Evolutionary conservation across 2,329 filamentous ascomycete genomes (phyloP).

Genomic region (Aspergillus bombycis): DNA sequence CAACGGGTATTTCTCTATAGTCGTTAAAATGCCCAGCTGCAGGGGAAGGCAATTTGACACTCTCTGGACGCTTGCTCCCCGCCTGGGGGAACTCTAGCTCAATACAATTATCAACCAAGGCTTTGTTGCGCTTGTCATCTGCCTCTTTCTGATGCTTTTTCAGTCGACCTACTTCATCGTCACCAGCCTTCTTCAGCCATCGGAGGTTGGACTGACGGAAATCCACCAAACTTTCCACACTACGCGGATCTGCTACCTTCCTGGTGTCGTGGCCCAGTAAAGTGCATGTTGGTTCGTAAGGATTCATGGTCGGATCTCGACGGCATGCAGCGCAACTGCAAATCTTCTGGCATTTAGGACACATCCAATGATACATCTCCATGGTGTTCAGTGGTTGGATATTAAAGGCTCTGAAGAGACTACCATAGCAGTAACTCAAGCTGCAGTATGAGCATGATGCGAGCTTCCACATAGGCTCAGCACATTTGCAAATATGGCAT

Average conservation of each 20-base stretch:
- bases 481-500: constrained; percentile 83
- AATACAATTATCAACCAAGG: constrained; percentile 48
- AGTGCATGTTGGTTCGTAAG: constrained; percentile 85
- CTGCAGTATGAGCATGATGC: constrained; percentile 77
- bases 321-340: constrained; percentile 87
- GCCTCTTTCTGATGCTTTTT: constrained; percentile 57
- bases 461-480: constrained; percentile 82
- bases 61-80: not conserved
- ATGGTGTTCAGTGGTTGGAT: constrained; percentile 81
- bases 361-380: constrained; percentile 81
- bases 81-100: constrained; percentile 35
- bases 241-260: constrained; percentile 85
- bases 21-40: constrained; percentile 12
- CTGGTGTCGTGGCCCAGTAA: constrained; percentile 89
- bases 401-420: constrained; percentile 87
- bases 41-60: constrained; percentile 34
- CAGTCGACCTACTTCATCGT: constrained; percentile 53
- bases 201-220: constrained; percentile 85
- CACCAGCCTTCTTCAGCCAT: constrained; percentile 70
- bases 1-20: constrained; percentile 44
- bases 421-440: constrained; percentile 88
- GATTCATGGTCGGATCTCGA: constrained; percentile 66
- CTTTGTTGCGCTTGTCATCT: constrained; percentile 54
- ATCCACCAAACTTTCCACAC: constrained; percentile 86
- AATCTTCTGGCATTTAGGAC: constrained; percentile 80